Evolutionary conservation across 352 stramenopile genomes (phyloP).

Genomic region (Globisporangium radiosum): DNA sequence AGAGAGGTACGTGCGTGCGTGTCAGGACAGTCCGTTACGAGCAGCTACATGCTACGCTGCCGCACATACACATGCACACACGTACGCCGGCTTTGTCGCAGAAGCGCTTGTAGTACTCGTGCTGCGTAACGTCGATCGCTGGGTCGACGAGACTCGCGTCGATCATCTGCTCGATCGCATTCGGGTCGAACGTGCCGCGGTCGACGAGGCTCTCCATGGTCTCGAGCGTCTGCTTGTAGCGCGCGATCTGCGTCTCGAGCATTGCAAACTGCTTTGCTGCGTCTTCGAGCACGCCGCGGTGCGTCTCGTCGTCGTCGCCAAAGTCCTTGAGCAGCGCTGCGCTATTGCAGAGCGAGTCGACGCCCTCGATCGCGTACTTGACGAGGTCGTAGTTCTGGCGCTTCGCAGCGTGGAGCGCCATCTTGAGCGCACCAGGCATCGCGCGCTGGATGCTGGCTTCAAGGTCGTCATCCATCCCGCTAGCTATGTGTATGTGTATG

Average conservation of each 20-base stretch:
- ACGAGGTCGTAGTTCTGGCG: conserved; percentile 70
- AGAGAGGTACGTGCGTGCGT: neutral
- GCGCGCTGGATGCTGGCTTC: conserved; percentile 51
- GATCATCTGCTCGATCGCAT: conserved; percentile 60
- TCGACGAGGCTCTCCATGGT: conserved; percentile 52
- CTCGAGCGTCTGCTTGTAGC: conserved; percentile 68
- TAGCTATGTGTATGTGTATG: neutral
- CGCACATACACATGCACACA: neutral
- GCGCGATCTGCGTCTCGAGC: conserved; percentile 51
- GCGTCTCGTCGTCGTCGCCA: conserved; percentile 30
- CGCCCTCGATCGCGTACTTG: conserved; percentile 66
- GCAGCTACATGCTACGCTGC: neutral
- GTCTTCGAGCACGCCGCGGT: conserved; percentile 48
- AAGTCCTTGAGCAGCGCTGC: conserved; percentile 61
- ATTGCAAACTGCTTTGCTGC: conserved; percentile 65
- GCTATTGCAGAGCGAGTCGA: conserved; percentile 61
- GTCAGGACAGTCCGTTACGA: neutral
- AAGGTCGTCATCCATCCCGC: conserved; percentile 36
- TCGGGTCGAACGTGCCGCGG: conserved; percentile 33
- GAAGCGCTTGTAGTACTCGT: conserved; percentile 79
- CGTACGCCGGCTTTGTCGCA: conserved; percentile 63
- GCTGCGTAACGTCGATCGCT: conserved; percentile 46
- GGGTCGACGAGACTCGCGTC: conserved; percentile 42
- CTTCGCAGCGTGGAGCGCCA: conserved; percentile 64
- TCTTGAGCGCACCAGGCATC: conserved; percentile 66